Conservation (phyloP, 768 basidiomycete genomes). For the Hericium erinaceus region DNA sequence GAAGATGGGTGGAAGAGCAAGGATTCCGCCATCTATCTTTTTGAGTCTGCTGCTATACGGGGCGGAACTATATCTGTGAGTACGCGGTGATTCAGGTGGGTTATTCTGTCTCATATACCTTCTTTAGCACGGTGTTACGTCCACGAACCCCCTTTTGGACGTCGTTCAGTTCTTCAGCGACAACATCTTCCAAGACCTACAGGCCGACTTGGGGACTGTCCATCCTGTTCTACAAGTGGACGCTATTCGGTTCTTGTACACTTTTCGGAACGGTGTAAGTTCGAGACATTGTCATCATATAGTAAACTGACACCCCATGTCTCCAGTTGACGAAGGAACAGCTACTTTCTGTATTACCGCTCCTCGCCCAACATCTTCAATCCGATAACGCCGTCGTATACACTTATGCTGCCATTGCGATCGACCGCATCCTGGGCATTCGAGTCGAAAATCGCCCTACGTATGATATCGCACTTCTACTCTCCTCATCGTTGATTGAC, state of each 20-base stretch:
- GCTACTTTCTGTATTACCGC: constrained; percentile 82
- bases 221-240: constrained; percentile 93
- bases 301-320: not conserved
- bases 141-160: constrained; percentile 85
- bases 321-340: constrained; percentile 85
- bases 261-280: constrained; percentile 88
- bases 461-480: constrained; percentile 9
- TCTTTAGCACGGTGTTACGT: constrained; percentile 80
- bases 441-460: constrained; percentile 52
- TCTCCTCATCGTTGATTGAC: not conserved
- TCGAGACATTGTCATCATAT: not conserved
- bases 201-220: constrained; percentile 52
- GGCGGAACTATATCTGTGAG: constrained; percentile 78
- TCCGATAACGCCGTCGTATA: constrained; percentile 87
- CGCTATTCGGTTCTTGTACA: constrained; percentile 89
- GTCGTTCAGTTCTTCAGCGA: constrained; percentile 94
- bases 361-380: constrained; percentile 72
- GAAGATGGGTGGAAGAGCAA: constrained; percentile 78
- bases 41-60: constrained; percentile 88
- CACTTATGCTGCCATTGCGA: constrained; percentile 96
- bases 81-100: constrained; percentile 1
- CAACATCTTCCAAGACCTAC: constrained; percentile 81
- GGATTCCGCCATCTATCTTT: constrained; percentile 85
- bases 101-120: not conserved
- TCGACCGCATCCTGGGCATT: constrained; percentile 90